Evolutionary conservation across 2,329 filamentous ascomycete genomes (phyloP).

Genomic region (Plectosphaerella cucumerina): DNA sequence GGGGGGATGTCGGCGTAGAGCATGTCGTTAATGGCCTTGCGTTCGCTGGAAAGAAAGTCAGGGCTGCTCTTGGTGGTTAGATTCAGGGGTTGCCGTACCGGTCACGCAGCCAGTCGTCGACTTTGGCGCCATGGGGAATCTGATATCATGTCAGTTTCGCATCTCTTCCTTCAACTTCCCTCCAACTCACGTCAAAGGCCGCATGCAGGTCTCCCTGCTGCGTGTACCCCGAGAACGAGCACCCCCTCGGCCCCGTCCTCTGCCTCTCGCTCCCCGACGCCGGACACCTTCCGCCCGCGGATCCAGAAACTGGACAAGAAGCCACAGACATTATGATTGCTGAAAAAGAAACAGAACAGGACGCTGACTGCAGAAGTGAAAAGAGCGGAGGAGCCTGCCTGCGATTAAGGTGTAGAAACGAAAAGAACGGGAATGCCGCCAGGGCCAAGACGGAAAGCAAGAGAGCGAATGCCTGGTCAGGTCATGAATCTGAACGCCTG

Average conservation of each 20-base stretch:
- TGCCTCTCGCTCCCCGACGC: slow-evolving; percentile 7
- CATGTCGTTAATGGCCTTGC: slow-evolving; percentile 42
- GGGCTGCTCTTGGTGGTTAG: slow-evolving; percentile 1
- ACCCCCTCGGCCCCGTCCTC: slow-evolving; percentile 23
- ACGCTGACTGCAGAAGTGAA: too few species aligned
- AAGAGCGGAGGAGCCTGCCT: too few species aligned
- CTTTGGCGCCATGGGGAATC: slow-evolving; percentile 41
- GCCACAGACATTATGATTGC: slow-evolving; percentile 24
- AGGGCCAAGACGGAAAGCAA: too few species aligned
- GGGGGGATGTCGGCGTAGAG: slow-evolving; percentile 40
- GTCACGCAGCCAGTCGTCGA: slow-evolving; percentile 40
- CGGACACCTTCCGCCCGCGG: slow-evolving; percentile 19
- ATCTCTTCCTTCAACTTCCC: neutral
- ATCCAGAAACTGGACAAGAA: slow-evolving; percentile 27
- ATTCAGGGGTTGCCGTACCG: slow-evolving; percentile 19
- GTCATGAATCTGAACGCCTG: too few species aligned
- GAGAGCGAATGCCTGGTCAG: too few species aligned
- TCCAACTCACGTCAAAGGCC: slow-evolving; percentile 28
- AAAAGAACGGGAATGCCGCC: too few species aligned
- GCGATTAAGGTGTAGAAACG: too few species aligned
- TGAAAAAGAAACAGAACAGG: neutral
- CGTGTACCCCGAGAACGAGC: slow-evolving; percentile 25
- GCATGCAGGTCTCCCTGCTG: slow-evolving; percentile 23
- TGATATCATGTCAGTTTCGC: slow-evolving; percentile 17
- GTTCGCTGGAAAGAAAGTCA: slow-evolving; percentile 26